phyloP scores from a whole-genome alignment of 2,329 filamentous ascomycete species.

The Blastomyces percursus region DNA sequence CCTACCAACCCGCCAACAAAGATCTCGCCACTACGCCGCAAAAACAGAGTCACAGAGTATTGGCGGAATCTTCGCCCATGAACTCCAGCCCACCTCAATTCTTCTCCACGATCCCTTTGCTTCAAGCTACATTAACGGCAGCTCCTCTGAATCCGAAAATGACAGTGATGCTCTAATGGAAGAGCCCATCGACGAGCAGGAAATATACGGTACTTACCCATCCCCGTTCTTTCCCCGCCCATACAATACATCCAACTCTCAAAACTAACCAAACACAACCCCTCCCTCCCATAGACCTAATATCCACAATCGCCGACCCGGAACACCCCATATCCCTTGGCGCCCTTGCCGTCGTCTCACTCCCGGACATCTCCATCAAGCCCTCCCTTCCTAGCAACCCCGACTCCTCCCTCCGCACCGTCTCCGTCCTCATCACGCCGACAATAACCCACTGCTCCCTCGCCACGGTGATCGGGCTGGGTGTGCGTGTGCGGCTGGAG shows the following conservation, averaged over 20 bases:
- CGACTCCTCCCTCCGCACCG: constrained; percentile 54
- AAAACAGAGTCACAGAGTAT: constrained; percentile 31
- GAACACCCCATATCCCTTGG: constrained; percentile 92
- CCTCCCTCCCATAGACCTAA: constrained; percentile 54
- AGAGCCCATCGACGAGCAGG: constrained; percentile 91
- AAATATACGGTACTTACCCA: constrained; percentile 65
- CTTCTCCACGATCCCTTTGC: constrained; percentile 42
- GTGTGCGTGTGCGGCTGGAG: constrained; percentile 82
- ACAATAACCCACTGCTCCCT: constrained; percentile 96
- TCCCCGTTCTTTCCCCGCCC: neutral
- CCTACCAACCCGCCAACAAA: constrained; percentile 64
- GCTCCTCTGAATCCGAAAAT: constrained; percentile 30
- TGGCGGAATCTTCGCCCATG: constrained; percentile 38
- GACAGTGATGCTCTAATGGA: constrained; percentile 47
- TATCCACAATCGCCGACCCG: constrained; percentile 88
- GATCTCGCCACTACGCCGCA: constrained; percentile 26
- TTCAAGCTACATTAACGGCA: constrained; percentile 25
- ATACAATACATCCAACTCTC: neutral
- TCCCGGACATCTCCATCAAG: constrained; percentile 79
- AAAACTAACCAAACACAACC: constrained; percentile 24
- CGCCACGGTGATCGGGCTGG: constrained; percentile 89
- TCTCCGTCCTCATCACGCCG: constrained; percentile 82
- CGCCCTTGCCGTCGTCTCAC: constrained; percentile 85
- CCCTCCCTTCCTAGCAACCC: constrained; percentile 51
- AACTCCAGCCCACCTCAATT: constrained; percentile 41